Conservation (phyloP, 2,329 filamentous ascomycete species). For the Claviceps africana region DNA sequence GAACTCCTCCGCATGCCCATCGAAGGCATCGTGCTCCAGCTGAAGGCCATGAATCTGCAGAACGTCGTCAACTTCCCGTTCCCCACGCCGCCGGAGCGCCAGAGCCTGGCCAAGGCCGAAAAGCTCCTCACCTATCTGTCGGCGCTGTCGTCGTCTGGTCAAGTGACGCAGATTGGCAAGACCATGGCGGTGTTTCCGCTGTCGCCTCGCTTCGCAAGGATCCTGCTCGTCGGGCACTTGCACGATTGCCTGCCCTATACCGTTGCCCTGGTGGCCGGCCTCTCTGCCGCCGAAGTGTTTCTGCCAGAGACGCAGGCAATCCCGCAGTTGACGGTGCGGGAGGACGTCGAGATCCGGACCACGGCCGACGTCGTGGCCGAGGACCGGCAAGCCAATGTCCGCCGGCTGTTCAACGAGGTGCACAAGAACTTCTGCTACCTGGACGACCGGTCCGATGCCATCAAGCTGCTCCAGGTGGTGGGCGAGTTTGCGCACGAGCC, state of each 20-base stretch:
- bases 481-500: constrained; percentile 71
- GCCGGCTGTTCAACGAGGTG: constrained; percentile 50
- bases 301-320: constrained; percentile 68
- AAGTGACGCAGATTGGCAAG: constrained; percentile 65
- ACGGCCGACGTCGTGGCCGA: constrained; percentile 60
- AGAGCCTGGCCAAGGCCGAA: constrained; percentile 69
- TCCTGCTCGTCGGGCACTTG: constrained; percentile 74
- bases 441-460: constrained; percentile 72
- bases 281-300: constrained; percentile 82
- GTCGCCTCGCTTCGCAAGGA: constrained; percentile 79
- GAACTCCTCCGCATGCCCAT: constrained; percentile 86
- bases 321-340: constrained; percentile 35
- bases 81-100: constrained; percentile 71
- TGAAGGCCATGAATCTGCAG: constrained; percentile 88
- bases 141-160: constrained; percentile 56
- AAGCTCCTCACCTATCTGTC: constrained; percentile 75
- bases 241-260: constrained; percentile 75
- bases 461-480: constrained; percentile 80
- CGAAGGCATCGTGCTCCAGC: constrained; percentile 79
- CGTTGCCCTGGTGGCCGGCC: constrained; percentile 72
- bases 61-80: constrained; percentile 92
- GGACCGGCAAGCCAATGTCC: constrained; percentile 50
- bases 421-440: constrained; percentile 68
- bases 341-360: constrained; percentile 37
- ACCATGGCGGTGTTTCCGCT: constrained; percentile 83